Base-by-base conservation (phyloP, 768 basidiomycete species). In the Tephrocybe sp. region DNA sequence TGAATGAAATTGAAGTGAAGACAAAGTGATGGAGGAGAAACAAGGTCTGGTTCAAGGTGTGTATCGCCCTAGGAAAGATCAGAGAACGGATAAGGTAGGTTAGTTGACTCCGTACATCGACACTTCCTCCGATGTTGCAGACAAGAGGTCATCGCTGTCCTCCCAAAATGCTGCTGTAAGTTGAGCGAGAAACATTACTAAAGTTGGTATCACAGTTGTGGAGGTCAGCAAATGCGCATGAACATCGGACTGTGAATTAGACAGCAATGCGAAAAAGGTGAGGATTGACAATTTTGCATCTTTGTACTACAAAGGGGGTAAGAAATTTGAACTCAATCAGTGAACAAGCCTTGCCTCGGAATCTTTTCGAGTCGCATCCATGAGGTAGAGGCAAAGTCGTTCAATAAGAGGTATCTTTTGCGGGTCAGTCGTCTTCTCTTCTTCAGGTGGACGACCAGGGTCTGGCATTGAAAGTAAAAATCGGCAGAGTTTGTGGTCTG, bases 1-100 rank as follows among this genome's bases (percentile, higher is more conserved):
- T 62, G 10, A 68, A 65, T 11, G 79, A 66, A 6, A 76, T 73
- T 20, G 70, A 63, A 30, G 70, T 68, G 53, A 82, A 79, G 34
- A 89, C 72, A 6, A 92, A 70, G 56, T 83, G 73, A 59, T 91
- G 79, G 8, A 92, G 68, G 20, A 92, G 68, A 48, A 80, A 71
- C 10, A 82, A 66, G 0, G 82, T 69, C 48, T 83, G 82, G 40
- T 74, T 75, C 39, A 85, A 65, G 5, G 71, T 71, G 16, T 68
- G 70, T 46, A 86, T 70, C 4, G 72, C 65, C 34, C 88, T 91
- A 57, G 39, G 6, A 19, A 54, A 43, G 41, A 45, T 5, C 48
- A n/a, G 39, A 12, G 20, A 41, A 5, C 23, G 14, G 14, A 6
- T 20, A 36, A 10, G 19, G 30, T 40, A 45, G 14, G n/a, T 14